Base-by-base conservation (phyloP, 192 early-diverging fungal genomes). In the Entomortierella parvispora region DNA sequence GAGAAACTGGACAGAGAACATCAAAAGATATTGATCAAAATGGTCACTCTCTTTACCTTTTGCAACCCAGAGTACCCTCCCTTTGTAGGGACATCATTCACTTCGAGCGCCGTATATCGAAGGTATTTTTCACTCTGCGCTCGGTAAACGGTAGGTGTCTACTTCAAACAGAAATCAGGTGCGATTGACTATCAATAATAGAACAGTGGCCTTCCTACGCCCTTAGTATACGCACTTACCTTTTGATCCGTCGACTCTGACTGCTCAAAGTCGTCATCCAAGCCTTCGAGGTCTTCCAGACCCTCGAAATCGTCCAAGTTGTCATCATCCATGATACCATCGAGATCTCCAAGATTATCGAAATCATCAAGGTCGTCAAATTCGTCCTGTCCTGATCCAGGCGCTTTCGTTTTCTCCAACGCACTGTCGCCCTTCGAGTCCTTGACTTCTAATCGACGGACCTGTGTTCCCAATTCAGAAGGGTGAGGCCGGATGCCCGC, bases 301-400 rank as follows among this genome's bases (percentile, higher is more conserved):
- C 8, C 32, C 6, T 18, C 37, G 18, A 17, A 23, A 15, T 79
- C 66, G 0, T 79, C 52, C 6, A 61, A 17, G 23, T 18, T 15
- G 17, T 32, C 31, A 18, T 55, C 69, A 18, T 62, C 48, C n/a
- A 71, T 22, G 11, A 50, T 63, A 51, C 50, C 58, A 4, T 62
- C 20, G 45, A 71, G 69, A 42, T 71, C 70, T 22, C 59, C 59
- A 23, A 70, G 48, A 56, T n/a, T n/a, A n/a, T n/a, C n/a, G n/a
- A n/a, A n/a, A n/a, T 63, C 69, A 0, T 25, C 50, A 25, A 80
- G 28, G 31, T 71, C 79, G n/a, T 29, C 58, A 61, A 80, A 62
- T 18, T 80, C 79, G 53, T 71, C 70, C 17, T n/a, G n/a, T n/a
- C n/a, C n/a, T n/a, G n/a, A 18, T 49, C 18, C n/a, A 43, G 6